Conservation (phyloP, 169 alveolate species). For the Plasmodium gallinaceum region DNA sequence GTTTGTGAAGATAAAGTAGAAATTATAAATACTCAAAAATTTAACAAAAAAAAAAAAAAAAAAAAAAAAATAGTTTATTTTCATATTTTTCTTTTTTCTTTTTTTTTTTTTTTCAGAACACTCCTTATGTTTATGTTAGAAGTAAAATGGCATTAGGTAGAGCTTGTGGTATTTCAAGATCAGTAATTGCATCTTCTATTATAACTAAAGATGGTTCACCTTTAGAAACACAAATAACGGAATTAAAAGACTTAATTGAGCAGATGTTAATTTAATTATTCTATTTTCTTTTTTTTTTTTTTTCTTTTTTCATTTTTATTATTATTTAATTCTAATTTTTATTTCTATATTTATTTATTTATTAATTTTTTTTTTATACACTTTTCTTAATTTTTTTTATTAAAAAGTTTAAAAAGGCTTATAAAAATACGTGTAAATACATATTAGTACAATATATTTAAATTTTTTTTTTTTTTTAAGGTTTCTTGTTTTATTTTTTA, state of each 20-base stretch:
- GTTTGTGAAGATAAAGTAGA: conserved; percentile 98
- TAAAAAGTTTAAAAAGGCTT: too few species aligned
- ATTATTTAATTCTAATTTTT: not conserved
- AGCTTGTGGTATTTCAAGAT: conserved; percentile 99
- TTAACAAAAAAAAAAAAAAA: too few species aligned
- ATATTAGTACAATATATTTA: too few species aligned
- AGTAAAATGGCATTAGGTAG: conserved; percentile 98
- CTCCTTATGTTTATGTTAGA: conserved; percentile 98
- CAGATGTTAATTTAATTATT: conserved; percentile 93
- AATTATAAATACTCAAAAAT: not conserved
- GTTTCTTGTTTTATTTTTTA: too few species aligned
- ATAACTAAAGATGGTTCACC: conserved; percentile 96
- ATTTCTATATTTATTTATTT: not conserved
- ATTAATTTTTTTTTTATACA: not conserved
- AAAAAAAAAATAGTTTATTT: not conserved
- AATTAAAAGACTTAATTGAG: conserved; percentile 97
- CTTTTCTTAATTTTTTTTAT: not conserved
- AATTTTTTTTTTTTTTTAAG: too few species aligned
- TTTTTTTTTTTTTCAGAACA: conserved; percentile 87
- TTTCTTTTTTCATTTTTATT: not conserved
- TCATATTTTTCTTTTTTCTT: not conserved
- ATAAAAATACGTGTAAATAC: too few species aligned
- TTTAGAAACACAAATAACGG: conserved; percentile 95
- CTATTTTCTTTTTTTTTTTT: not conserved
- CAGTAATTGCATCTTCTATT: conserved; percentile 98